These are phyloP conservation scores for Epichloe aotearoae DNA, from an alignment of 2,329 filamentous ascomycete species.

Conservation along the genomic window DNA sequence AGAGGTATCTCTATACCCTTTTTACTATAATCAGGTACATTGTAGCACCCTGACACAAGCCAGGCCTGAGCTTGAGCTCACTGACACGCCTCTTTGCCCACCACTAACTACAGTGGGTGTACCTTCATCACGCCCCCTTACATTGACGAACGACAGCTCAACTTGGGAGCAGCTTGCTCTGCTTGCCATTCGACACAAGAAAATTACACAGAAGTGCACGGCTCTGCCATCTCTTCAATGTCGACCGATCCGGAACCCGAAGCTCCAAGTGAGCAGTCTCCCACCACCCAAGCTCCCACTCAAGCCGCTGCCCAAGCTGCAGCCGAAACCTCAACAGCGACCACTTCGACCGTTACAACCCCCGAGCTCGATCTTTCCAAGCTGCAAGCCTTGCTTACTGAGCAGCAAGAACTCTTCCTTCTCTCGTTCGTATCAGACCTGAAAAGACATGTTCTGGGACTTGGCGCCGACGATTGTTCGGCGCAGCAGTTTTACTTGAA, in stretches of 20 bases:
- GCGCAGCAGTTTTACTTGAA: slow-evolving; percentile 86
- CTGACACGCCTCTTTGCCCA: neutral
- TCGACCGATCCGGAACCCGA: slow-evolving; percentile 24
- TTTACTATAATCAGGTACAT: no score
- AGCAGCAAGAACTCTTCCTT: slow-evolving; percentile 92
- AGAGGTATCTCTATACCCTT: no score
- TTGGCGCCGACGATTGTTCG: slow-evolving; percentile 69
- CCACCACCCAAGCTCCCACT: neutral
- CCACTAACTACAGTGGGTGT: no score
- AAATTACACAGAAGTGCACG: neutral
- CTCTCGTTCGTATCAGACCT: slow-evolving; percentile 78
- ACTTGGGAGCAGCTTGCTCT: neutral
- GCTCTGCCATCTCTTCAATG: slow-evolving; percentile 14
- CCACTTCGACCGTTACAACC: slow-evolving; percentile 34
- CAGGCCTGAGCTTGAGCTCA: neutral
- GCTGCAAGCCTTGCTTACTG: slow-evolving; percentile 75
- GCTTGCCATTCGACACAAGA: neutral
- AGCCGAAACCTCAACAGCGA: slow-evolving; percentile 6
- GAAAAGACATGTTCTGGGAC: slow-evolving; percentile 61
- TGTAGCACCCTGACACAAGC: no score
- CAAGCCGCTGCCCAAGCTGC: slow-evolving; percentile 5
- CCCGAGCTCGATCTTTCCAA: slow-evolving; percentile 82
- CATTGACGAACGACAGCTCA: neutral
- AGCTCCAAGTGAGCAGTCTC: slow-evolving; percentile 14
- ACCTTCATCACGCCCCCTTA: neutral